Percentiles rank a stretch among this genome's conserved stretches.
Evolutionary conservation across 2,329 filamentous ascomycete genomes (phyloP).

Genomic region (Penicillium brasilianum): DNA sequence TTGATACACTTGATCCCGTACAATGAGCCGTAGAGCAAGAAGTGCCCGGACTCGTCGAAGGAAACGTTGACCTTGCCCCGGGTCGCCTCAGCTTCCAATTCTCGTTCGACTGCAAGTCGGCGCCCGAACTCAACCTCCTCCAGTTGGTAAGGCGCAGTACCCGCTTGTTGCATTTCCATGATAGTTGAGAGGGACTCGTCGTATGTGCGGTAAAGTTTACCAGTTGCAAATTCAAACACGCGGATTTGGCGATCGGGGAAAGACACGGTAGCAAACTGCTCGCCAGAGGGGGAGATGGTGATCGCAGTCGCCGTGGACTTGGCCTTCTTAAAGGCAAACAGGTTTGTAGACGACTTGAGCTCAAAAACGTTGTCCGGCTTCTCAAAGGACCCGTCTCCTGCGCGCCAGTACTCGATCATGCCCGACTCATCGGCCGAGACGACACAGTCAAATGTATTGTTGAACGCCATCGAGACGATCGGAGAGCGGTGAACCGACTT

Average conservation of each 20-base stretch:
- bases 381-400: conserved; percentile 73
- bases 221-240: conserved; percentile 88
- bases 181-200: conserved; percentile 91
- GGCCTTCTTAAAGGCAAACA: conserved; percentile 97
- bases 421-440: conserved; percentile 86
- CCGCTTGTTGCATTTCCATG: conserved; percentile 95
- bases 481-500: conserved; percentile 79
- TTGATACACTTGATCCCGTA: conserved; percentile 94
- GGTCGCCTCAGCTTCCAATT: conserved; percentile 73
- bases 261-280: conserved; percentile 86
- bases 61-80: conserved; percentile 79
- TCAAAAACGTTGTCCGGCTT: conserved; percentile 92
- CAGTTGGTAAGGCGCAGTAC: conserved; percentile 77
- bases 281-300: conserved; percentile 82
- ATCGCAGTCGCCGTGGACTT: conserved; percentile 84
- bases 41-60: conserved; percentile 95
- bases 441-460: conserved; percentile 85
- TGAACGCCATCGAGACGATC: conserved; percentile 86
- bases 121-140: conserved; percentile 93
- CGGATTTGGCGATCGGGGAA: conserved; percentile 92
- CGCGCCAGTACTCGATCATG: conserved; percentile 97
- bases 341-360: conserved; percentile 89
- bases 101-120: conserved; percentile 81
- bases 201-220: conserved; percentile 87
- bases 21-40: conserved; percentile 92